A percentile compares a stretch with the other conserved stretches of the same genome.
phyloP scores from a whole-genome alignment of 345 rosid species.

The Syzygium aromaticum region DNA sequence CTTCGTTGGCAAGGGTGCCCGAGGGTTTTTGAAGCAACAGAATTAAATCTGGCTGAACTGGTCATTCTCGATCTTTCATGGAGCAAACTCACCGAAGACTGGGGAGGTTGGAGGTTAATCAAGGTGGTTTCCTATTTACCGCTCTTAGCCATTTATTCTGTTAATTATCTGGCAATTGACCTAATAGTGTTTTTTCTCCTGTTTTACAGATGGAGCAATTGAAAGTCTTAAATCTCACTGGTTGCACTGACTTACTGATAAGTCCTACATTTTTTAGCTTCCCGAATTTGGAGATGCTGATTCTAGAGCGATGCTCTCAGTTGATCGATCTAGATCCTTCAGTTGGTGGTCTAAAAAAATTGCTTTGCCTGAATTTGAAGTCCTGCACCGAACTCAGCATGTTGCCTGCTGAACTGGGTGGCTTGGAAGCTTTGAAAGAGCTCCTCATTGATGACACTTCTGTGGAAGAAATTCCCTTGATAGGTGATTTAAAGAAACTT shows the following conservation, averaged over 20 bases:
- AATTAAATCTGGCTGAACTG: accelerated
- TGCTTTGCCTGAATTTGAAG: neutral
- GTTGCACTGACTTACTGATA: neutral
- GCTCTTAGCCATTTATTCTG: neutral
- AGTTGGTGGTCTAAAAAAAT: neutral
- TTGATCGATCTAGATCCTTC: neutral
- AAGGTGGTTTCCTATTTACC: neutral
- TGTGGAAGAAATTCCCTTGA: neutral
- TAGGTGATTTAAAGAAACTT: no score
- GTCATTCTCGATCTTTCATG: neutral
- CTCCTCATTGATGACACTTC: neutral
- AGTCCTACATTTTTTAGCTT: neutral
- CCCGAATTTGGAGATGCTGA: neutral
- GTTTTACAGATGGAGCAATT: neutral
- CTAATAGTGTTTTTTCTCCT: neutral
- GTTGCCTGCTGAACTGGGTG: neutral
- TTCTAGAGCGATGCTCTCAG: neutral
- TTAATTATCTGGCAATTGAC: neutral
- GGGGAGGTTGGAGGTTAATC: neutral
- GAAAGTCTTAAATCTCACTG: neutral
- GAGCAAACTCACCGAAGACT: neutral
- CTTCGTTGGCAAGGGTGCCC: neutral
- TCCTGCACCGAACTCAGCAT: neutral
- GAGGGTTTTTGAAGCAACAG: neutral
- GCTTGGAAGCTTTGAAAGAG: neutral